Percentiles rank a stretch among this genome's conserved stretches.
Evolutionary conservation across 257 asterid genomes (phyloP).

Genomic region (Solanum peruvianum): DNA sequence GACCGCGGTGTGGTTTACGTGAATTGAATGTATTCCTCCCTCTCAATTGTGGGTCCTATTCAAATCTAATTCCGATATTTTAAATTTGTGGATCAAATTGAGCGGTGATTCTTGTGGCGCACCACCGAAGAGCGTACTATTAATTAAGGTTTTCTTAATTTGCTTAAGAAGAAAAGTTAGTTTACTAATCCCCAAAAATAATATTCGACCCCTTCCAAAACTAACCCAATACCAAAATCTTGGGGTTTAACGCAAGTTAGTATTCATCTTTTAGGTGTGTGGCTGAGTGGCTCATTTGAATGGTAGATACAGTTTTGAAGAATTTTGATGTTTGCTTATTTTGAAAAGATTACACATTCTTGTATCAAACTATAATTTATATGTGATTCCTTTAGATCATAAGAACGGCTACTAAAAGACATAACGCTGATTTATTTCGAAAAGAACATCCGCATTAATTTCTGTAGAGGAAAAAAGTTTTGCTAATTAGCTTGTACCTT

Average conservation of each 20-base stretch:
- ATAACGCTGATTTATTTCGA: not conserved
- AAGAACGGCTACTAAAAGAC: too few species aligned
- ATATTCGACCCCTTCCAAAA: too few species aligned
- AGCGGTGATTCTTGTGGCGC: not conserved
- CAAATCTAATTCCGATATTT: not conserved
- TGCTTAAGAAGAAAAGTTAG: not conserved
- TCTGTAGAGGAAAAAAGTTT: not conserved
- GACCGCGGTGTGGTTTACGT: not conserved
- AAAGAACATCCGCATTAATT: not conserved
- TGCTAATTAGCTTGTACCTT: too few species aligned
- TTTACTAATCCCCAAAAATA: not conserved
- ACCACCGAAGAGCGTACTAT: not conserved
- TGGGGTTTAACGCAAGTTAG: too few species aligned
- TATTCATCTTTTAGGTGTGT: too few species aligned
- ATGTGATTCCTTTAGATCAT: too few species aligned
- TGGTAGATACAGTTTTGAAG: too few species aligned
- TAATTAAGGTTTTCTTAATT: not conserved
- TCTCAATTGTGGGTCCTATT: not conserved
- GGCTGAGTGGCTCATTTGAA: too few species aligned
- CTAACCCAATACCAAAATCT: too few species aligned
- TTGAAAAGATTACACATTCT: too few species aligned
- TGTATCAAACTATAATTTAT: too few species aligned
- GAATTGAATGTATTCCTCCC: not conserved
- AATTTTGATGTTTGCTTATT: too few species aligned
- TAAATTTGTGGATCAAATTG: not conserved